Evolutionary conservation across 2,329 filamentous ascomycete genomes (phyloP).

Genomic region (Xylariaceae sp.): DNA sequence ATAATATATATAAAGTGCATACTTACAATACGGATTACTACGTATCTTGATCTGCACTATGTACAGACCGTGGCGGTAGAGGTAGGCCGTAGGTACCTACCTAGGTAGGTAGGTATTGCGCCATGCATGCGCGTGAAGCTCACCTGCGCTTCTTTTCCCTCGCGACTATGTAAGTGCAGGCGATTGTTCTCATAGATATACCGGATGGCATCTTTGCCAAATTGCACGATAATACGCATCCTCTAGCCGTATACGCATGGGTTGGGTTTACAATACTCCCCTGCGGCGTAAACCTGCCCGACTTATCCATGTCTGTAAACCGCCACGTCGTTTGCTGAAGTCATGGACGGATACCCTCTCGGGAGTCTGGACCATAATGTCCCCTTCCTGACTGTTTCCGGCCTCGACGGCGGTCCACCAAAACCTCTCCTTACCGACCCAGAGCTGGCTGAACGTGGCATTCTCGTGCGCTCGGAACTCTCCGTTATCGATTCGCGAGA

Average conservation of each 20-base stretch:
- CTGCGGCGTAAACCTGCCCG: constrained; percentile 9
- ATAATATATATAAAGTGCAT: too few species aligned
- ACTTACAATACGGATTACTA: too few species aligned
- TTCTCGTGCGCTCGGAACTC: constrained; percentile 64
- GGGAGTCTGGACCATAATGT: constrained; percentile 84
- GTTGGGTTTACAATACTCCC: background rate
- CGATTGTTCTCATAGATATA: too few species aligned
- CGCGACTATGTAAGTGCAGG: background rate
- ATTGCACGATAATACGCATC: background rate
- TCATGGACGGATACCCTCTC: constrained; percentile 72
- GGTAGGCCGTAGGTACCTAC: too few species aligned
- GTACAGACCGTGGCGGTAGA: too few species aligned
- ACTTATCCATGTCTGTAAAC: constrained; percentile 20
- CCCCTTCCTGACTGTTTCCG: constrained; percentile 76
- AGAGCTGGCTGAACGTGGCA: constrained; percentile 52
- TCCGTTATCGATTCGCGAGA: constrained; percentile 60
- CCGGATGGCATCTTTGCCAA: background rate
- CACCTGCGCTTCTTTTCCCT: background rate
- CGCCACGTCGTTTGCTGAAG: constrained; percentile 8
- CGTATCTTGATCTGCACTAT: too few species aligned
- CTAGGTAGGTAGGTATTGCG: too few species aligned
- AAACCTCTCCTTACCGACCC: constrained; percentile 39
- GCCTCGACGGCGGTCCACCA: constrained; percentile 49
- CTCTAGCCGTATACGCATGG: constrained; percentile 1
- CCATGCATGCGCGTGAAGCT: background rate